Conservation (phyloP, 2,329 filamentous ascomycete species). For the Aspergillus fischeri region DNA sequence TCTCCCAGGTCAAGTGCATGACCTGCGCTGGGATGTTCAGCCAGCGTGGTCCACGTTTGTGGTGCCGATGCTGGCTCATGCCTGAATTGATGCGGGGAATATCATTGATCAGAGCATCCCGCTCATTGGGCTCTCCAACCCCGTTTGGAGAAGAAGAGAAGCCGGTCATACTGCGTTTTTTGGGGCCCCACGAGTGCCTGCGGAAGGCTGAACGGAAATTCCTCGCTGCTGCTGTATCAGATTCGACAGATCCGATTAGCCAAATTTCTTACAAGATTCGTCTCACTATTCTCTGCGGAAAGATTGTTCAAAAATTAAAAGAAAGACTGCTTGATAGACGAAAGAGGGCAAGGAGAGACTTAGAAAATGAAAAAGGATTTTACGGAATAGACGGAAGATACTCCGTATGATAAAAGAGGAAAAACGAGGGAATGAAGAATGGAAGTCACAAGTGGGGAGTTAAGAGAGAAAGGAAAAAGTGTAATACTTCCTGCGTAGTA, state of each 20-base stretch:
- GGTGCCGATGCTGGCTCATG: constrained; percentile 24
- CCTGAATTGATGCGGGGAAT: constrained; percentile 16
- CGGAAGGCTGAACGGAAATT: constrained; percentile 27
- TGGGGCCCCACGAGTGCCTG: constrained; percentile 26
- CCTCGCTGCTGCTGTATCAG: constrained; percentile 21
- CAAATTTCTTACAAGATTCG: background rate
- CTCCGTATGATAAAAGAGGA: constrained; percentile 6
- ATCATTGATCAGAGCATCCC: constrained; percentile 28
- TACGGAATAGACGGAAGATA: constrained; percentile 1
- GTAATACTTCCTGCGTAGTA: background rate
- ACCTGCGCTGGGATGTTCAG: constrained; percentile 38
- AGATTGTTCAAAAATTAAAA: background rate
- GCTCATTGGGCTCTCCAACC: constrained; percentile 30
- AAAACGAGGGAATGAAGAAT: constrained; percentile 5
- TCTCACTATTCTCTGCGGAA: background rate
- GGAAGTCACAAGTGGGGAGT: constrained; percentile 2
- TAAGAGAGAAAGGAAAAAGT: background rate
- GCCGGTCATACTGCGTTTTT: constrained; percentile 26
- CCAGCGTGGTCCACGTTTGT: constrained; percentile 35
- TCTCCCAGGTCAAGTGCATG: constrained; percentile 40
- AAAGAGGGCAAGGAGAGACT: background rate
- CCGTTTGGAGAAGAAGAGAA: constrained; percentile 26
- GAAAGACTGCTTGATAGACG: background rate
- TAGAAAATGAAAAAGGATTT: background rate
- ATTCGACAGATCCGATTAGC: background rate